These are phyloP conservation scores for Lentinula sp. DNA, from an alignment of 768 basidiomycete species.

Conservation along the genomic window DNA sequence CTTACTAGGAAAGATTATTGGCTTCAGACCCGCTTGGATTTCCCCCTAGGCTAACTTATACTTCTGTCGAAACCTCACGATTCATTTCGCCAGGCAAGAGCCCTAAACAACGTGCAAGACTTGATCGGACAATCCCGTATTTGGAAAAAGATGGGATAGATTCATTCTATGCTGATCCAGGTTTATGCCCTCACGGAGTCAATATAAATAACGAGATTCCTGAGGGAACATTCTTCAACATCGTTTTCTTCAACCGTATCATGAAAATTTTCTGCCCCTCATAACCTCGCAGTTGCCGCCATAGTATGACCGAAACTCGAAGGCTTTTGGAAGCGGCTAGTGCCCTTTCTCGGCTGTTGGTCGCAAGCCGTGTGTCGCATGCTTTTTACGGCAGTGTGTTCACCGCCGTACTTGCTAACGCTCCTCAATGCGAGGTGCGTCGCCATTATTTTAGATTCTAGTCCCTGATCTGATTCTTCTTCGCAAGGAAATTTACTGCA, in stretches of 20 bases:
- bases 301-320: slow-evolving; percentile 61
- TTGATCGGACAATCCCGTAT: slow-evolving; percentile 44
- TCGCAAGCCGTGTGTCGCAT: slow-evolving; percentile 55
- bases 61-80: background rate
- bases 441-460: background rate
- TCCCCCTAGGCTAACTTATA: too few species aligned
- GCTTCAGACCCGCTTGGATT: too few species aligned
- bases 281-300: slow-evolving; percentile 12
- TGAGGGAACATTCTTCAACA: slow-evolving; percentile 29
- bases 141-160: slow-evolving; percentile 30
- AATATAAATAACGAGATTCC: slow-evolving; percentile 41
- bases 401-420: slow-evolving; percentile 63
- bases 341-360: slow-evolving; percentile 64
- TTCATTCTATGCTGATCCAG: slow-evolving; percentile 36
- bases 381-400: slow-evolving; percentile 78
- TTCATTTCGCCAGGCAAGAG: background rate
- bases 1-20: too few species aligned
- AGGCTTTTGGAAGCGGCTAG: slow-evolving; percentile 74
- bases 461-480: slow-evolving; percentile 7
- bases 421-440: slow-evolving; percentile 60
- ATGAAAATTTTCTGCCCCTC: slow-evolving; percentile 38
- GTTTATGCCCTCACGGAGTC: slow-evolving; percentile 30
- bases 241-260: slow-evolving; percentile 40
- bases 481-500: slow-evolving; percentile 73
- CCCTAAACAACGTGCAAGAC: slow-evolving; percentile 11